Base-by-base conservation (phyloP, 1,284 basidiomycete genomes). In the Xerocomus nothofagi region DNA sequence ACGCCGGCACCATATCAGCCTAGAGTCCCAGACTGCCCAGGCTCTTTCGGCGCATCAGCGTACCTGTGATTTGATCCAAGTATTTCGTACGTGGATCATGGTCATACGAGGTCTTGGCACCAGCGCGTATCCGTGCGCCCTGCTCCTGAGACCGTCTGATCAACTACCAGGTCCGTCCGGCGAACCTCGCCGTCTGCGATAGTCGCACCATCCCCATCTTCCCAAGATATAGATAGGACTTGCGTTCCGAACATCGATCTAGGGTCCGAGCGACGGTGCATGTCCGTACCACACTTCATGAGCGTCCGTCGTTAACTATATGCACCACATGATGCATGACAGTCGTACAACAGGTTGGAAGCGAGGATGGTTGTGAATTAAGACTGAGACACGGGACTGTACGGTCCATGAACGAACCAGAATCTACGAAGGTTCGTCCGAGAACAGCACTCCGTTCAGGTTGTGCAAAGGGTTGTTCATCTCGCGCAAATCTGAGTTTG, bases 121-220 rank as follows among this genome's bases (percentile, higher is more conserved):
- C 37, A 64, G 42, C 17, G 63, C 55, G 12, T 50, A 14, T 39
- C 56, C 51, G 18, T 56, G 50, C 6, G 58, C 61, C 26, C 46
- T 36, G 34, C 58, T 65, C 38, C 57, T 57, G 17, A 64, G 56
- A 18, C 61, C 59, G 31, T 64, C 65, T 2, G 62, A 6, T 4
- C 33, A 6, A 3, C 27, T 11, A 34, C 33, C 17, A 20, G 33
- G 6, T 20, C 18, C 33, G 33, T 12, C 14, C 14, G 11, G 12
- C 6, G 27, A 14, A 27, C 27, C 27, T 29, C 27, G 5, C 9
- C 40, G 14, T 23, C 23, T 4, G 11, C 4, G 27, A 20, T 39
- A 10, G 18, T 27, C 4, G 3, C 5, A 18, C n/a, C 23, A 15
- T 26, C 23, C 11, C 11, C 17, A 18, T 17, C 17, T 46, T 67